Conservation (phyloP, 441 rosid species). For the Pelargonium australe region DNA sequence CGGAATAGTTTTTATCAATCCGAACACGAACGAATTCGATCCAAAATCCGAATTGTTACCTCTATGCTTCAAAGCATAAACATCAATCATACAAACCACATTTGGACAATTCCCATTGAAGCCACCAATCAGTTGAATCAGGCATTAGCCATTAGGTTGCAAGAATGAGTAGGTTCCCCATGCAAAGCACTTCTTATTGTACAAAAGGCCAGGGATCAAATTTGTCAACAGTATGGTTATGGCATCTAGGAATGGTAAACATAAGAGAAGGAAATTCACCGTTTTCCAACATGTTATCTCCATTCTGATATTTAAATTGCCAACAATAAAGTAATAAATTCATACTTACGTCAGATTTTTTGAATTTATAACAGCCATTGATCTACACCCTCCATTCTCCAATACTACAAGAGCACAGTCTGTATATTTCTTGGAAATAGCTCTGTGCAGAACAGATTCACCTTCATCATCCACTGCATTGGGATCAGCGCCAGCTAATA, state of each 20-base stretch:
- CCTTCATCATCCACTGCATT: conserved; percentile 99
- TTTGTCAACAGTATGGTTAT: neutral
- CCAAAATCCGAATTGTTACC: no score
- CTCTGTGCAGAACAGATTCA: conserved; percentile 93
- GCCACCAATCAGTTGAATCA: neutral
- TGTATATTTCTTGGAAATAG: conserved; percentile 81
- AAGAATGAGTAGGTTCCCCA: neutral
- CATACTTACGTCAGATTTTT: conserved; percentile 73
- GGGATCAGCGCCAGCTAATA: conserved; percentile 98
- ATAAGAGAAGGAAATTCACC: neutral
- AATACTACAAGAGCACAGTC: conserved; percentile 88
- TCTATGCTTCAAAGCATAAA: neutral
- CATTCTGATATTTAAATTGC: neutral
- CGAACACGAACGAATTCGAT: no score
- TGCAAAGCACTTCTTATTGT: neutral
- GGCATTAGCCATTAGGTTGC: neutral
- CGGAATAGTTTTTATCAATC: no score
- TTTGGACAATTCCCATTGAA: neutral
- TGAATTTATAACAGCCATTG: conserved; percentile 77
- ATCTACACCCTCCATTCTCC: conserved; percentile 87
- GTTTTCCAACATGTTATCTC: neutral
- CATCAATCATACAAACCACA: neutral
- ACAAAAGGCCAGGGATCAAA: conserved; percentile 7
- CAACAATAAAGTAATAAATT: neutral
- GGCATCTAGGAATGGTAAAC: neutral